Conservation (phyloP, 192 early-diverging fungal species). For the Coemansia sp. region DNA sequence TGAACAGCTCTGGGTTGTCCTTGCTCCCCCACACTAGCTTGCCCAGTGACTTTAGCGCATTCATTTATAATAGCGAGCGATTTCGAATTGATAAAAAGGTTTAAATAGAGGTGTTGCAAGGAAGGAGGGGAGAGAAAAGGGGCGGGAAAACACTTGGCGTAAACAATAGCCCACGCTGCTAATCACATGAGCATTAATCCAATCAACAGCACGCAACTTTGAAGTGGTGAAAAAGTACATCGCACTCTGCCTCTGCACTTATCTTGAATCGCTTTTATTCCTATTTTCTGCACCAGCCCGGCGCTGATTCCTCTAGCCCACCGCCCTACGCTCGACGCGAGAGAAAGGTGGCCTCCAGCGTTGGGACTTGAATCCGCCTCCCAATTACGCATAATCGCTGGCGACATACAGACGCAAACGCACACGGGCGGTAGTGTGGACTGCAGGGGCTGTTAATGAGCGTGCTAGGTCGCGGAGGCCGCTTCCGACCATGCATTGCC, state of each 20-base stretch:
- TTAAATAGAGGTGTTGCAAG: not conserved
- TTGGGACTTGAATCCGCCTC: not conserved
- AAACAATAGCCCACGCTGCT: not conserved
- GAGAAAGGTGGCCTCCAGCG: not conserved
- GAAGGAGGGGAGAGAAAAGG: not conserved
- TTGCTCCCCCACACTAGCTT: slow-evolving; percentile 65
- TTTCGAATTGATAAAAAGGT: not conserved
- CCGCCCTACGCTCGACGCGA: not conserved
- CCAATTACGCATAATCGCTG: not conserved
- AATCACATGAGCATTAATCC: not conserved
- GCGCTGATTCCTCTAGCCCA: not conserved
- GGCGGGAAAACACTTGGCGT: not conserved
- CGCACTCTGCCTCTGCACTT: not conserved
- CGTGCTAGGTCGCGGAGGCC: slow-evolving; percentile 9
- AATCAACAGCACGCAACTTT: not conserved
- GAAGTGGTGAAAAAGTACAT: not conserved
- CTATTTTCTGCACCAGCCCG: not conserved
- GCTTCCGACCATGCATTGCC: slow-evolving; percentile 10
- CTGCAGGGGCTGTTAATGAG: slow-evolving; percentile 2
- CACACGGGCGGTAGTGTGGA: slow-evolving; percentile 1
- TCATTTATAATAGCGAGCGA: slow-evolving; percentile 48
- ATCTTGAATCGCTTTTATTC: not conserved
- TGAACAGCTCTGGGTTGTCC: slow-evolving; percentile 56
- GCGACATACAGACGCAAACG: not conserved
- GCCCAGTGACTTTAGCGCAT: slow-evolving; percentile 64